Conservation (phyloP, 2,329 filamentous ascomycete species). For the Penicillium sp. region DNA sequence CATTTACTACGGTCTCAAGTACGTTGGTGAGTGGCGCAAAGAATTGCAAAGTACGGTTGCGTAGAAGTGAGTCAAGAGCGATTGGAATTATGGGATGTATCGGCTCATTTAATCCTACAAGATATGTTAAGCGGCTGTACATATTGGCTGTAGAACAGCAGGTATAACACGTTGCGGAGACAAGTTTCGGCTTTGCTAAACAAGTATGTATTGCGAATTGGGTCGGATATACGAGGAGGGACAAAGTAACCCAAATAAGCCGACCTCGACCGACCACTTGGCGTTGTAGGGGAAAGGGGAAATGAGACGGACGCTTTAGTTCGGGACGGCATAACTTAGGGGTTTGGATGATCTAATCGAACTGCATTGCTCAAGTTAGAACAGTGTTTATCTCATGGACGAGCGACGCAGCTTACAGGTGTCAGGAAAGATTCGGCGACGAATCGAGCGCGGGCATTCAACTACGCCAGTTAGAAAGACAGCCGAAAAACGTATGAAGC, state of each 20-base stretch:
- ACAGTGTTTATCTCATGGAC: not conserved
- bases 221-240: constrained; percentile 20
- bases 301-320: constrained; percentile 22
- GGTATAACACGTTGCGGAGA: not conserved
- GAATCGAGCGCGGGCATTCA: constrained; percentile 96
- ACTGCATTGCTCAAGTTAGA: constrained; percentile 33
- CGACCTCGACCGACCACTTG: constrained; percentile 29
- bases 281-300: constrained; percentile 23
- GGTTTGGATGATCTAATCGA: constrained; percentile 24
- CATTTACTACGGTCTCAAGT: not conserved
- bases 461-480: constrained; percentile 55
- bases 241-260: constrained; percentile 18
- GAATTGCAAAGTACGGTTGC: not conserved
- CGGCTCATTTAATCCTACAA: not conserved
- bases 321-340: constrained; percentile 25
- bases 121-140: not conserved
- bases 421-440: constrained; percentile 98
- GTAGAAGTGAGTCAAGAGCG: not conserved
- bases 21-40: not conserved
- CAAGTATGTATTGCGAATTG: constrained; percentile 7
- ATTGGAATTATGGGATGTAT: not conserved
- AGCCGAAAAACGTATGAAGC: not conserved
- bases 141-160: not conserved
- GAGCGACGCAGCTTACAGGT: constrained; percentile 63
- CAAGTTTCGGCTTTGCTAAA: not conserved